A percentile compares a stretch with the other conserved stretches of the same genome.
Conservation (phyloP, 2,329 filamentous ascomycete genomes). For the Neonectria hederae region DNA sequence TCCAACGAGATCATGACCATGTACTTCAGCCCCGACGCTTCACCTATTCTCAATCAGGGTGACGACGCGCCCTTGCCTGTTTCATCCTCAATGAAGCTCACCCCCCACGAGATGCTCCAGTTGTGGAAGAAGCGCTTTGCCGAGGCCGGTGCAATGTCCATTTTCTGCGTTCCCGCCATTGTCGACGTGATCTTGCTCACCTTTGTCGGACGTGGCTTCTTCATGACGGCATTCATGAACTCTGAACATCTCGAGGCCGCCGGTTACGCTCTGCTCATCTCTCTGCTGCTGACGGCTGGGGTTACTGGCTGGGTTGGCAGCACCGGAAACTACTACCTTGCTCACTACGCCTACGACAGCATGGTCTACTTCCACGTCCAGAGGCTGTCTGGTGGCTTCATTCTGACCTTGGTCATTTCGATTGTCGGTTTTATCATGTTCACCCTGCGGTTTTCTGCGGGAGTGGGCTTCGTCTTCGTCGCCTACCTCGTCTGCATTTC, state of each 20-base stretch:
- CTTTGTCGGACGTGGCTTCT: constrained; percentile 29
- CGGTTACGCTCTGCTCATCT: constrained; percentile 28
- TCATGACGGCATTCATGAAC: constrained; percentile 34
- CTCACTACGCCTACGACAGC: constrained; percentile 33
- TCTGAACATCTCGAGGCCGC: constrained; percentile 22
- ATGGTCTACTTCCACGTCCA: constrained; percentile 35
- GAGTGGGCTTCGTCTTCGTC: constrained; percentile 27
- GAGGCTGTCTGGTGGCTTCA: constrained; percentile 29
- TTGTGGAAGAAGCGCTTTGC: constrained; percentile 32
- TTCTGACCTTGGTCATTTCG: constrained; percentile 17
- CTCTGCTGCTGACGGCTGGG: constrained; percentile 30
- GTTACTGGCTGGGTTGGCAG: constrained; percentile 34
- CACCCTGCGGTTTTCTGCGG: constrained; percentile 22
- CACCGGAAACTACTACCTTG: constrained; percentile 29
- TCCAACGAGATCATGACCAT: constrained; percentile 36
- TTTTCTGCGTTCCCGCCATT: constrained; percentile 32
- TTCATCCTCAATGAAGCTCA: constrained; percentile 7
- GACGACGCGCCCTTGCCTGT: background rate
- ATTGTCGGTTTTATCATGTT: constrained; percentile 26
- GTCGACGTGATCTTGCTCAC: constrained; percentile 30
- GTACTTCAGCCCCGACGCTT: constrained; percentile 29
- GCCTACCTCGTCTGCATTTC: constrained; percentile 28
- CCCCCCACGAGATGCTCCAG: constrained; percentile 20
- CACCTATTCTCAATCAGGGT: background rate
- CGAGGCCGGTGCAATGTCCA: constrained; percentile 29